phyloP scores from a whole-genome alignment of 2,329 filamentous ascomycete genomes.

The Whalleya microplaca region DNA sequence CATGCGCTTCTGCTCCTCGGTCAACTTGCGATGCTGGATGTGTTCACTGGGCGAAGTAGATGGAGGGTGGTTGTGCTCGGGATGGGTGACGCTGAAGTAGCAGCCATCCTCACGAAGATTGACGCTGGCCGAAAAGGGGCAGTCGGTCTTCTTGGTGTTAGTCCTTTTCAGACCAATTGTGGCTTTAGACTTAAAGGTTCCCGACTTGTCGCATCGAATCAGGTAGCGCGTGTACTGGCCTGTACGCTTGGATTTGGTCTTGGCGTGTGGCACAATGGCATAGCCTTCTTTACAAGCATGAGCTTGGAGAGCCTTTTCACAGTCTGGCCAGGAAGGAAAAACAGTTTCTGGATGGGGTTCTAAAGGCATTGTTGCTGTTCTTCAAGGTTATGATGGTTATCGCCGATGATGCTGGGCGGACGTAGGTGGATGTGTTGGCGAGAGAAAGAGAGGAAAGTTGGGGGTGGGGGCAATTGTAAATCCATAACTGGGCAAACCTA shows the following conservation, averaged over 20 bases:
- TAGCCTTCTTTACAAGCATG: slow-evolving; percentile 33
- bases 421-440: neutral
- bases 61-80: slow-evolving; percentile 33
- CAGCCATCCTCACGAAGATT: slow-evolving; percentile 32
- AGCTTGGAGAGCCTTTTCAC: slow-evolving; percentile 27
- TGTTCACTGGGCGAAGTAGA: slow-evolving; percentile 29
- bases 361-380: slow-evolving; percentile 26
- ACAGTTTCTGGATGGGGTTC: slow-evolving; percentile 30
- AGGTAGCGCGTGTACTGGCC: slow-evolving; percentile 32
- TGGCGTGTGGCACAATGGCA: slow-evolving; percentile 31
- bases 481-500: slow-evolving; percentile 22
- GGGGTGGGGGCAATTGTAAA: slow-evolving; percentile 17
- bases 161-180: slow-evolving; percentile 28
- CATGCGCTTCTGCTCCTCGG: slow-evolving; percentile 31
- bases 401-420: neutral
- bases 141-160: slow-evolving; percentile 34
- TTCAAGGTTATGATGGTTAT: neutral
- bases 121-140: slow-evolving; percentile 30
- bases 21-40: slow-evolving; percentile 31
- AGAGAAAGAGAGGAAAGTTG: neutral
- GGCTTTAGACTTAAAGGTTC: slow-evolving; percentile 30
- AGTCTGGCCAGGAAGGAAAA: slow-evolving; percentile 30
- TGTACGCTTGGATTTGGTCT: slow-evolving; percentile 31
- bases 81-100: slow-evolving; percentile 28
- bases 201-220: slow-evolving; percentile 34